Evolutionary conservation across 208 protist genomes (phyloP), one percentile per base, ranked within the genome.

Genomic region (Acanthamoeba sp.): DNA sequence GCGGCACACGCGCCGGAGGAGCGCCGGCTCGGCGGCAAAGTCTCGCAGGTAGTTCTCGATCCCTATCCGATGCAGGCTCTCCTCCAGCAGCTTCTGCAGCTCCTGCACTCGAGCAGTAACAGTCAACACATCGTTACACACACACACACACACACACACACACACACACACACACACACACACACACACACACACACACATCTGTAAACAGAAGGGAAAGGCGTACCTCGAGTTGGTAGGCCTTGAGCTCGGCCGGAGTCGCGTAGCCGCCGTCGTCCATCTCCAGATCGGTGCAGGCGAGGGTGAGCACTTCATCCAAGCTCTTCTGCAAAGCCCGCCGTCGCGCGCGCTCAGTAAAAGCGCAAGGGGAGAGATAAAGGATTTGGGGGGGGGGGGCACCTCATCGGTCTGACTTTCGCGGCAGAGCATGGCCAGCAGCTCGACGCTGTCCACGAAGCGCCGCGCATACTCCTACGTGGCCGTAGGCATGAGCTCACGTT

Each of bases 251-350:
- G 3, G 16, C 76, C 22, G 36, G 3, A 24, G 76, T 85, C 22
- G 76, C 76, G 45, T 57, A 85, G 27, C 42, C 45, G 22, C 76
- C 76, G 29, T 85, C 76, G 45, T 85, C 76, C 76, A 85, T 85
- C 76, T 85, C 76, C 18, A 85, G 45, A 32, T 85, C 76, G 3
- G 76, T 59, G 22, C 76, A 36, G 7, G 24, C 45, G 4, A 85
- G 76, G 27, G 42, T 85, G 27, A 85, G 45, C 76, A 85, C 76
- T 32, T 85, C 76, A 18, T 85, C 76, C 42, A 85, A 24, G 16
- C 45, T n/a, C 1, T 14, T 24, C 76, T 85, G 45, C n/a, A n/a
- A n/a, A n/a, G n/a, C n/a, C n/a, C n/a, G n/a, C n/a, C n/a, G n/a
- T n/a, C n/a, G n/a, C n/a, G n/a, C n/a, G n/a, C n/a, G n/a, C n/a